These are phyloP conservation scores for Fusarium nanum DNA, from an alignment of 2,329 filamentous ascomycete genomes.

Conservation along the genomic window DNA sequence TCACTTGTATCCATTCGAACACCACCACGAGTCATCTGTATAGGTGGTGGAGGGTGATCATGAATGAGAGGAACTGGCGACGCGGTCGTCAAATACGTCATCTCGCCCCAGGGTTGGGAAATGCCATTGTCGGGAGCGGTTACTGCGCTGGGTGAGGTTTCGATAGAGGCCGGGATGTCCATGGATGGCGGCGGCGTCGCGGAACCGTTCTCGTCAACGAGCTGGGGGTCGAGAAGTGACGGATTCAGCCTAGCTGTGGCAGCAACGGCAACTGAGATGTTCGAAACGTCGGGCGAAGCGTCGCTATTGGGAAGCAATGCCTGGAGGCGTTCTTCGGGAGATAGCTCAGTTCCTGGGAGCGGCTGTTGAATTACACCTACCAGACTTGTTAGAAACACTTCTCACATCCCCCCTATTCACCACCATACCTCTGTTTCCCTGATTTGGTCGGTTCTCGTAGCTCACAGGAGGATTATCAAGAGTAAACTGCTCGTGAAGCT, in stretches of 20 bases:
- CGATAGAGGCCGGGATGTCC: conserved; percentile 37
- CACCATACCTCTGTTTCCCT: conserved; percentile 44
- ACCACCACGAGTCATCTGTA: conserved; percentile 58
- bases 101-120: conserved; percentile 64
- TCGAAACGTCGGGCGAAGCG: conserved; percentile 58
- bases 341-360: conserved; percentile 52
- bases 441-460: conserved; percentile 55
- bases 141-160: conserved; percentile 40
- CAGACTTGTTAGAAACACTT: conserved; percentile 20
- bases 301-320: conserved; percentile 56
- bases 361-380: conserved; percentile 41
- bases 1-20: conserved; percentile 65
- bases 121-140: conserved; percentile 41
- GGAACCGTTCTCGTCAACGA: conserved; percentile 50
- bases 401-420: neutral
- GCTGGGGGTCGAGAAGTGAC: conserved; percentile 65
- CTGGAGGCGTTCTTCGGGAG: conserved; percentile 63
- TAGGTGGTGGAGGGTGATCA: conserved; percentile 49
- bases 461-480: conserved; percentile 65
- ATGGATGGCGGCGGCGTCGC: conserved; percentile 48
- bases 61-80: conserved; percentile 49
- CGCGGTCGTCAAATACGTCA: conserved; percentile 60
- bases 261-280: conserved; percentile 67
- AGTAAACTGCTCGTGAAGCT: conserved; percentile 69
- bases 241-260: conserved; percentile 67